Percentiles rank a stretch among this genome's conserved stretches.
Conservation (phyloP, 1,284 basidiomycete species). For the Boletus semigastroideus region DNA sequence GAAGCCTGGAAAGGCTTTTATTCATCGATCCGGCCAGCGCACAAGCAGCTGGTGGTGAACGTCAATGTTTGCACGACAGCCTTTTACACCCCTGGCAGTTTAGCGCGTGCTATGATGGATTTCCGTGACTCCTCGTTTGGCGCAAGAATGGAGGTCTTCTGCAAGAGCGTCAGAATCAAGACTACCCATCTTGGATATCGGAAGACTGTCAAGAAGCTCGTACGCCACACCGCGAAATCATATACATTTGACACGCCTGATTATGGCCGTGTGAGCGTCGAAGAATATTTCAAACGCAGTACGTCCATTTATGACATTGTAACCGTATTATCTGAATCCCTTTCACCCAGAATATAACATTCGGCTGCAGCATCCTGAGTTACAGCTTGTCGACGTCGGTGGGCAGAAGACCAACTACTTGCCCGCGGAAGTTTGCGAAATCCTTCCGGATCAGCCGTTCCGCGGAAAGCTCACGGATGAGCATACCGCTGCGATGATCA, state of each 20-base stretch:
- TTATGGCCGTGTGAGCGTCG: constrained; percentile 54
- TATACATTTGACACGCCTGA: constrained; percentile 62
- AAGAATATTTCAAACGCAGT: constrained; percentile 68
- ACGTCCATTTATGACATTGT: constrained; percentile 23
- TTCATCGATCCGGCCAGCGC: constrained; percentile 70
- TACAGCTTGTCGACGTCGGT: constrained; percentile 71
- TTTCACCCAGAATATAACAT: constrained; percentile 57
- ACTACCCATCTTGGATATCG: constrained; percentile 65
- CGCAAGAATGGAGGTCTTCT: constrained; percentile 55
- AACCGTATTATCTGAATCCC: background rate
- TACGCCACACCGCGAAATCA: constrained; percentile 46
- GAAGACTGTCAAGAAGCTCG: constrained; percentile 63
- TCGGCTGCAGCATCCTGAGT: constrained; percentile 49
- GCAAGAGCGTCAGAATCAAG: constrained; percentile 58
- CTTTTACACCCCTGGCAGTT: constrained; percentile 66
- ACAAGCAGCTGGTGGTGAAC: constrained; percentile 77
- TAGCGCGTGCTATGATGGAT: constrained; percentile 58
- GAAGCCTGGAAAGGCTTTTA: constrained; percentile 80
- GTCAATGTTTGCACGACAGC: constrained; percentile 82
- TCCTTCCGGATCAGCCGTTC: constrained; percentile 71
- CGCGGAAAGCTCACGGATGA: constrained; percentile 70
- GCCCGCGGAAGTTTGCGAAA: constrained; percentile 72
- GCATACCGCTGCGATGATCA: constrained; percentile 73
- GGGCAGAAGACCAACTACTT: constrained; percentile 57
- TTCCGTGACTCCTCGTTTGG: constrained; percentile 57